These are phyloP conservation scores for Colletotrichum agaves DNA, from an alignment of 2,329 filamentous ascomycete genomes.

Conservation along the genomic window DNA sequence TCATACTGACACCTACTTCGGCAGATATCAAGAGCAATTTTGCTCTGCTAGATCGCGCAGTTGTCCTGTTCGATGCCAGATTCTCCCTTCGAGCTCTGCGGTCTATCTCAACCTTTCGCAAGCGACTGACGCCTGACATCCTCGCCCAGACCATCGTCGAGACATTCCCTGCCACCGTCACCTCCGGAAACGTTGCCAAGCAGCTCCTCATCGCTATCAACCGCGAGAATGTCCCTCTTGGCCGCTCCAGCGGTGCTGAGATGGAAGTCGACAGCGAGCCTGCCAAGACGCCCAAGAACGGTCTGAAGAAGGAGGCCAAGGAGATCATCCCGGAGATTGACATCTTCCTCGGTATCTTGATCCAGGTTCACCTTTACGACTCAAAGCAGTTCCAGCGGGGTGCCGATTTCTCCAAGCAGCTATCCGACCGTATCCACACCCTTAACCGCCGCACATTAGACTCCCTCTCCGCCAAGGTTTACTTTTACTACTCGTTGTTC, in stretches of 20 bases:
- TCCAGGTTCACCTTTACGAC: constrained; percentile 90
- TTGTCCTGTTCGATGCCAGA: constrained; percentile 91
- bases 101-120: constrained; percentile 95
- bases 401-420: constrained; percentile 82
- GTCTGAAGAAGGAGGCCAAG: constrained; percentile 74
- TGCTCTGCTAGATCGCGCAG: constrained; percentile 88
- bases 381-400: constrained; percentile 83
- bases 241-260: constrained; percentile 66
- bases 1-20: constrained; percentile 40
- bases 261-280: constrained; percentile 78
- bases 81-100: constrained; percentile 94
- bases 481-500: constrained; percentile 98
- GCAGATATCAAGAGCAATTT: constrained; percentile 97
- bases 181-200: constrained; percentile 74
- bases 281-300: constrained; percentile 64
- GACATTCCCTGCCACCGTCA: constrained; percentile 73
- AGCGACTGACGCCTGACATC: constrained; percentile 85
- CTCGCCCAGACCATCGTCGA: constrained; percentile 84
- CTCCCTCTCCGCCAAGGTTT: constrained; percentile 92
- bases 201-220: constrained; percentile 77
- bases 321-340: constrained; percentile 88
- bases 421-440: constrained; percentile 86
- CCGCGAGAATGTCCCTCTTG: constrained; percentile 72
- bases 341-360: constrained; percentile 86
- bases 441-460: constrained; percentile 95